Conservation (phyloP, 495 filamentous ascomycete genomes). For the Haplographium delicatum region DNA sequence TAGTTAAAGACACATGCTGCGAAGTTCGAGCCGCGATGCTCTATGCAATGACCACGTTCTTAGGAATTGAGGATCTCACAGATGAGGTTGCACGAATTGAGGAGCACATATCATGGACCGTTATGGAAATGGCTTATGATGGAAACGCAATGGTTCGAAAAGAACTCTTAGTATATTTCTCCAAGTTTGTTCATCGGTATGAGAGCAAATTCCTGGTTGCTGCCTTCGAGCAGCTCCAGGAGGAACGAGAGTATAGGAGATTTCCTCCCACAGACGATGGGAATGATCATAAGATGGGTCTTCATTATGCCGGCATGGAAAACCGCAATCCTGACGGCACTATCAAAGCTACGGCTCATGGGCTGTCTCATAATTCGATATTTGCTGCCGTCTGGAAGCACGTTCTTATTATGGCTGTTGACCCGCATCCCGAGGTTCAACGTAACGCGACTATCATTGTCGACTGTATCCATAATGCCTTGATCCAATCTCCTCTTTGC, state of each 20-base stretch:
- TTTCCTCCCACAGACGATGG: slow-evolving; percentile 45
- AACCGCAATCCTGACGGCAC: slow-evolving; percentile 45
- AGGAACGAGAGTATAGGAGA: slow-evolving; percentile 68
- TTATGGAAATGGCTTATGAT: slow-evolving; percentile 84
- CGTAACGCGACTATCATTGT: slow-evolving; percentile 74
- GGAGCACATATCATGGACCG: slow-evolving; percentile 75
- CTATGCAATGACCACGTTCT: slow-evolving; percentile 86
- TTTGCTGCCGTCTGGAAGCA: slow-evolving; percentile 94
- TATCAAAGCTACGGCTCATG: slow-evolving; percentile 41
- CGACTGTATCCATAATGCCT: slow-evolving; percentile 72
- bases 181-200: slow-evolving; percentile 83
- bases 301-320: slow-evolving; percentile 45
- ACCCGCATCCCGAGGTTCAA: slow-evolving; percentile 91
- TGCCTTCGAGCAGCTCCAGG: slow-evolving; percentile 83
- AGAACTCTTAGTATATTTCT: slow-evolving; percentile 90
- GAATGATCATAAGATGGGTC: slow-evolving; percentile 48
- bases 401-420: slow-evolving; percentile 80
- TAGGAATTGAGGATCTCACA: slow-evolving; percentile 90
- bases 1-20: slow-evolving; percentile 84
- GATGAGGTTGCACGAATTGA: slow-evolving; percentile 87
- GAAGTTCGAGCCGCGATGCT: slow-evolving; percentile 93
- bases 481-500: slow-evolving; percentile 73
- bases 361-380: slow-evolving; percentile 77
- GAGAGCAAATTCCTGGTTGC: slow-evolving; percentile 88
- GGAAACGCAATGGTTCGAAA: slow-evolving; percentile 89